phyloP scores from a whole-genome alignment of 2,329 filamentous ascomycete genomes.

The Parasarocladium wereldwijsianum region DNA sequence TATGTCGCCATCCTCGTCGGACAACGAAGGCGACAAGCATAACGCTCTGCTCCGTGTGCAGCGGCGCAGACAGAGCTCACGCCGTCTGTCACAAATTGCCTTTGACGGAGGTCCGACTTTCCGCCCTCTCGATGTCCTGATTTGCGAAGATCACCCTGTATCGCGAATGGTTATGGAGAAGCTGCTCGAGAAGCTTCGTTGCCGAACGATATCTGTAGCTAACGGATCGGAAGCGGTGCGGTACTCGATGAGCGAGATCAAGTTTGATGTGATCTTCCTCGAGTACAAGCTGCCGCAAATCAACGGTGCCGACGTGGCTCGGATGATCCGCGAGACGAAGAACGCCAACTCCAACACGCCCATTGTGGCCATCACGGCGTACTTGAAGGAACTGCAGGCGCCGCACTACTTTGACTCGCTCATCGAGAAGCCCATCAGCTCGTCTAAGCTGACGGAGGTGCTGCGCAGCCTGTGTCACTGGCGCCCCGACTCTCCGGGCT shows the following conservation, averaged over 20 bases:
- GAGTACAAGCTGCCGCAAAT: slow-evolving; percentile 93
- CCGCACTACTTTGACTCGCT: slow-evolving; percentile 92
- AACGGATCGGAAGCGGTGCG: slow-evolving; percentile 86
- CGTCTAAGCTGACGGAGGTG: slow-evolving; percentile 79
- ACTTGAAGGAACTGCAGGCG: slow-evolving; percentile 91
- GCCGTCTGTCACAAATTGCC: slow-evolving; percentile 82
- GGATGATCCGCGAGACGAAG: slow-evolving; percentile 95
- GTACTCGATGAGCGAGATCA: slow-evolving; percentile 91
- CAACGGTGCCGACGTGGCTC: slow-evolving; percentile 85
- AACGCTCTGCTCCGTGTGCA: slow-evolving; percentile 87
- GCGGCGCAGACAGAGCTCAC: slow-evolving; percentile 85
- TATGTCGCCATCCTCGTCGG: slow-evolving; percentile 91
- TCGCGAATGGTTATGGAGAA: slow-evolving; percentile 99
- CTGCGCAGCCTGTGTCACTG: slow-evolving; percentile 82
- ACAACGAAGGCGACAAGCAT: slow-evolving; percentile 88
- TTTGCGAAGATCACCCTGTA: slow-evolving; percentile 95
- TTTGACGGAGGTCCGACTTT: slow-evolving; percentile 67
- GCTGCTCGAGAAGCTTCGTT: slow-evolving; percentile 84
- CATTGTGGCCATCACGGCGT: slow-evolving; percentile 91
- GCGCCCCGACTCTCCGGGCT: slow-evolving; percentile 55
- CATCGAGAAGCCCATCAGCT: slow-evolving; percentile 92
- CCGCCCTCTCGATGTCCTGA: slow-evolving; percentile 80
- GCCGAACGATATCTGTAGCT: slow-evolving; percentile 79
- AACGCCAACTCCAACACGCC: slow-evolving; percentile 90
- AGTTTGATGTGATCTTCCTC: slow-evolving; percentile 97